Conservation (phyloP, 176 grass and related monocot genomes). For the Carex pumila region DNA sequence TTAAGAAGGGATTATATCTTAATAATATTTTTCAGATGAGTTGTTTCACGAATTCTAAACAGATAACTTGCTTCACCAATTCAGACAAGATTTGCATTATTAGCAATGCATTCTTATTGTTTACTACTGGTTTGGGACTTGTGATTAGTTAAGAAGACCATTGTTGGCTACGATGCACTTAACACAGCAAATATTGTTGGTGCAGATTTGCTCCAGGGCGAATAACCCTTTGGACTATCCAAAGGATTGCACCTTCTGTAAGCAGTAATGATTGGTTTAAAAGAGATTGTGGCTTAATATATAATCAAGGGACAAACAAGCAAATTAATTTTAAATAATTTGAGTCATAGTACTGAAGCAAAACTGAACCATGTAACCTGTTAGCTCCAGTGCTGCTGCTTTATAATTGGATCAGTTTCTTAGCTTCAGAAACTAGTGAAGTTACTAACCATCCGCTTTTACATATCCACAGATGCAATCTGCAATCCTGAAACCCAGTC, state of each 20-base stretch:
- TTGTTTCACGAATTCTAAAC: no score
- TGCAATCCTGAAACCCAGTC: slow-evolving; percentile 95
- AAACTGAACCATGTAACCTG: background rate
- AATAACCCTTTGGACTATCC: background rate
- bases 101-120: background rate
- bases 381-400: background rate
- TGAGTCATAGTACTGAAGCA: background rate
- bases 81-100: no score
- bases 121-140: background rate
- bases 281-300: background rate
- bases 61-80: no score
- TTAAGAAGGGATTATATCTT: no score
- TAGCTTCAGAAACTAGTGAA: slow-evolving; percentile 4
- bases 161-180: background rate
- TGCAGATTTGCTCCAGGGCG: background rate
- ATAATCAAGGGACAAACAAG: background rate
- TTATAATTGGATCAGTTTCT: slow-evolving; percentile 3
- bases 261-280: background rate
- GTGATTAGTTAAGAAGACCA: background rate
- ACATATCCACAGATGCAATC: slow-evolving; percentile 75
- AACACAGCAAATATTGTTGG: background rate
- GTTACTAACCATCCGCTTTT: background rate
- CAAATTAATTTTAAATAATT: background rate
- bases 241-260: background rate
- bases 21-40: no score